Base-by-base conservation (phyloP, 108 stramenopile genomes). In the Cylindrotheca closterium region DNA sequence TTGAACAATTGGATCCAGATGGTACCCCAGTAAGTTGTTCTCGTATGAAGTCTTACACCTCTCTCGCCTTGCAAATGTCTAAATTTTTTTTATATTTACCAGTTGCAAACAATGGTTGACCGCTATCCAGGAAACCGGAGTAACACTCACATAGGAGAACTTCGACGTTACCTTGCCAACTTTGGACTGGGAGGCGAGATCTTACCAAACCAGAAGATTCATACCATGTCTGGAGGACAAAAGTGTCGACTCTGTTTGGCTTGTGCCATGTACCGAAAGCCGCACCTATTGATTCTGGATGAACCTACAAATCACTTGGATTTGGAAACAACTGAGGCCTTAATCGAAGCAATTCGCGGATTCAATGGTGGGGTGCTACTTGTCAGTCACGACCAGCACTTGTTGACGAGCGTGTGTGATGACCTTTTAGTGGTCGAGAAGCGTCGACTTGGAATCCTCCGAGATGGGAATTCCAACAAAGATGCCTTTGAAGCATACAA, bases 1-100 rank as follows among this genome's bases (percentile, higher is more conserved):
- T 92, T 5, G 96, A 96, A 56, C 91, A 92, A 60, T 79, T 97
- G 25, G 92, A 97, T 83, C 79, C 88, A 52, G 78, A 86, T 51
- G 64, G 68, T 1, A 89, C 81, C 34, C 91, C 96, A n/a, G n/a
- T n/a, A n/a, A n/a, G n/a, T n/a, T n/a, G n/a, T n/a, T n/a, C n/a
- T n/a, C n/a, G n/a, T n/a, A n/a, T n/a, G n/a, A n/a, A n/a, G n/a
- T n/a, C n/a, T n/a, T n/a, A n/a, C n/a, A n/a, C n/a, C n/a, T n/a
- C n/a, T n/a, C n/a, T n/a, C n/a, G n/a, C n/a, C n/a, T n/a, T n/a
- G n/a, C n/a, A n/a, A n/a, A n/a, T n/a, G n/a, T n/a, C n/a, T n/a
- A n/a, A n/a, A n/a, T n/a, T n/a, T n/a, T n/a, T n/a, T n/a, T n/a
- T n/a, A n/a, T n/a, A n/a, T n/a, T n/a, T n/a, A n/a, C n/a, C n/a